Evolutionary conservation across 805 yeast species (phyloP), one percentile per base, ranked within the genome.

Genomic region (Wickerhamiella azyma): DNA sequence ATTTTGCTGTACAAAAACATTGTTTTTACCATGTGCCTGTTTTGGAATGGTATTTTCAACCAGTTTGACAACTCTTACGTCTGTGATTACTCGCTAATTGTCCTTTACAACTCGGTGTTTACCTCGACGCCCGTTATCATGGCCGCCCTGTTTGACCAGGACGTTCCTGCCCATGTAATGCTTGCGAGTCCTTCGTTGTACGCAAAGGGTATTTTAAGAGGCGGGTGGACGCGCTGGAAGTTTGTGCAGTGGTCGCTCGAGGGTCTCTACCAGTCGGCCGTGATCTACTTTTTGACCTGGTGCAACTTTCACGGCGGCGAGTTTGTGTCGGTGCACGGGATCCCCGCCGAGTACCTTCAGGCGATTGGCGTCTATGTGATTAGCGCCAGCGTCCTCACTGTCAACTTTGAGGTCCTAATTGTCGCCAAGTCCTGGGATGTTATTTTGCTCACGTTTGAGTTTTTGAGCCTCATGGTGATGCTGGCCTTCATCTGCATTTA

Each of bases 401-500:
- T 42, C 13, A 75, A 84, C 63, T 48, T 76, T n/a, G 81, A 77
- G 60, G 79, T 83, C 24, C 56, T 82, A 53, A 60, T 80, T 49
- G 80, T 77, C 55, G 88, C 81, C 62, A 70, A 69, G 49, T 64
- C 85, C 52, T 84, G 94, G 94, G 94, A 83, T 62, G 77, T 81
- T 79, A 58, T 83, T 21, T 68, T 82, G 17, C 45, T 71, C 26
- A 57, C 76, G 26, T 69, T 80, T 50, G 64, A 67, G 48, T 63
- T 71, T 1, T 57, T 84, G 39, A 77, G 85, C 11, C 68, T 69
- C 45, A 58, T 79, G 50, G 53, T 81, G 39, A 68, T 81, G 19
- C 79, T 71, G 54, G 74, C 77, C 58, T 83, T 94, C 92, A 75
- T 85, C 3, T 88, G 89, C 16, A 74, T 77, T 18, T 83, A 88